These are phyloP conservation scores for Articulospora tetracladia DNA, from an alignment of 495 filamentous ascomycete species.

Conservation along the genomic window DNA sequence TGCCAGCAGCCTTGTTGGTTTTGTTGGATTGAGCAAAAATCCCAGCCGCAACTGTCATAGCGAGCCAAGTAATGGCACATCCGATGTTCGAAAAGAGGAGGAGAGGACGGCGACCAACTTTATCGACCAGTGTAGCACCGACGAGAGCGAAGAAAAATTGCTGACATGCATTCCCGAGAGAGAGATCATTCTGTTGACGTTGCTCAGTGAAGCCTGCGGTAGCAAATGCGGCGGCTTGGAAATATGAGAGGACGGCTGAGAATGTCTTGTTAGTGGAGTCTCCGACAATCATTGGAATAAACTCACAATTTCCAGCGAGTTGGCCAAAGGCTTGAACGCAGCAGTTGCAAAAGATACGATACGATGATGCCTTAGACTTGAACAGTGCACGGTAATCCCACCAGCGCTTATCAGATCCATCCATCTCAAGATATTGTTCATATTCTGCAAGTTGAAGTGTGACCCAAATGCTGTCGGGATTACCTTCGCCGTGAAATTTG, in stretches of 20 bases:
- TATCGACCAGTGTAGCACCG: conserved; percentile 38
- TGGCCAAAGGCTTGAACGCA: conserved; percentile 27
- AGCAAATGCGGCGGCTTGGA: conserved; percentile 49
- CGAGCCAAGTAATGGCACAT: conserved; percentile 5
- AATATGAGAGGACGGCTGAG: conserved; percentile 34
- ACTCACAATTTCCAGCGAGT: conserved; percentile 43
- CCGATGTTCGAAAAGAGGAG: conserved; percentile 14
- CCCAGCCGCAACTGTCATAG: conserved; percentile 42
- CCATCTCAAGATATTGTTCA: conserved; percentile 37
- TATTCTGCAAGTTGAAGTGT: conserved; percentile 47
- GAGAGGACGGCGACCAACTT: background rate
- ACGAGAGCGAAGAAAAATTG: conserved; percentile 17
- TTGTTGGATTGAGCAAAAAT: conserved; percentile 7
- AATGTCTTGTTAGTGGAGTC: conserved; percentile 6
- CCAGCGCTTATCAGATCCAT: conserved; percentile 50
- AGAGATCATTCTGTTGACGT: conserved; percentile 14
- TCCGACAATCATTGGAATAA: conserved; percentile 35
- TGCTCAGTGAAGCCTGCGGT: conserved; percentile 49
- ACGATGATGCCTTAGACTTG: background rate
- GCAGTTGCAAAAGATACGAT: background rate
- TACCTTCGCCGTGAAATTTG: conserved; percentile 32
- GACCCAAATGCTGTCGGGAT: conserved; percentile 28
- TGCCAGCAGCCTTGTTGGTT: conserved; percentile 17
- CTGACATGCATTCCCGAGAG: conserved; percentile 24
- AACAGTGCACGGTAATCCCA: background rate